These are phyloP conservation scores for Gymnopilus dilepis DNA, from an alignment of 768 basidiomycete species.

Conservation along the genomic window DNA sequence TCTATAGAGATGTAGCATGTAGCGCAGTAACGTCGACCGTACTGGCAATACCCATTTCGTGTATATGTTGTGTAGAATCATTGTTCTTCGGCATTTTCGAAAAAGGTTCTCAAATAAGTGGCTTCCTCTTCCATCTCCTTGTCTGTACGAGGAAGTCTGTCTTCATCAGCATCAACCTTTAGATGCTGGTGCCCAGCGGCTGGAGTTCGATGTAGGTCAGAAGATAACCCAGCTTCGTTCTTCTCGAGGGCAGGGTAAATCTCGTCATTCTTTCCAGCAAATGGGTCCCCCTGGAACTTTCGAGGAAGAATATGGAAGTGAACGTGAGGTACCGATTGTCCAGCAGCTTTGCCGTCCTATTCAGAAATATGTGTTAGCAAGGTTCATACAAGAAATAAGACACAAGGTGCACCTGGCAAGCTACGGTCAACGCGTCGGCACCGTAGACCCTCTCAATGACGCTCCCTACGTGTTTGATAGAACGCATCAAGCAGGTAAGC, in stretches of 20 bases:
- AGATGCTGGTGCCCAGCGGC: slow-evolving; percentile 38
- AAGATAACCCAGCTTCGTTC: slow-evolving; percentile 56
- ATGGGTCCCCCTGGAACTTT: slow-evolving; percentile 68
- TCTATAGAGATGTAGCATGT: neutral
- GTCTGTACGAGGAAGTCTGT: slow-evolving; percentile 60
- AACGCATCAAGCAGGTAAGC: slow-evolving; percentile 77
- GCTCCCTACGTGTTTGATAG: slow-evolving; percentile 78
- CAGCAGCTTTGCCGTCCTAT: slow-evolving; percentile 88
- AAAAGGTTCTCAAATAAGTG: slow-evolving; percentile 64
- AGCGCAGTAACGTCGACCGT: neutral
- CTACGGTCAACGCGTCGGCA: slow-evolving; percentile 85
- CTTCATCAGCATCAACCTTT: slow-evolving; percentile 74
- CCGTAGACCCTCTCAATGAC: slow-evolving; percentile 84
- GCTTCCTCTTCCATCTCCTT: slow-evolving; percentile 88
- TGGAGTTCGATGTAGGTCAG: slow-evolving; percentile 37
- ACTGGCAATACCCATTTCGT: neutral
- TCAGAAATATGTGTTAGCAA: neutral
- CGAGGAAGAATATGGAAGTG: slow-evolving; percentile 95
- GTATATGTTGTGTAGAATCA: neutral
- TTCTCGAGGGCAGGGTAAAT: slow-evolving; percentile 81
- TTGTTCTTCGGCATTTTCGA: slow-evolving; percentile 28
- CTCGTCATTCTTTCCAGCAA: slow-evolving; percentile 68
- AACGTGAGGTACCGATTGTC: slow-evolving; percentile 86
- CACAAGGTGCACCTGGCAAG: slow-evolving; percentile 79
- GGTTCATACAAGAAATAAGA: neutral